A percentile compares a stretch with the other conserved stretches of the same genome.
Evolutionary conservation across 2,329 filamentous ascomycete species (phyloP).

Genomic region (Stemphylium lycopersici): DNA sequence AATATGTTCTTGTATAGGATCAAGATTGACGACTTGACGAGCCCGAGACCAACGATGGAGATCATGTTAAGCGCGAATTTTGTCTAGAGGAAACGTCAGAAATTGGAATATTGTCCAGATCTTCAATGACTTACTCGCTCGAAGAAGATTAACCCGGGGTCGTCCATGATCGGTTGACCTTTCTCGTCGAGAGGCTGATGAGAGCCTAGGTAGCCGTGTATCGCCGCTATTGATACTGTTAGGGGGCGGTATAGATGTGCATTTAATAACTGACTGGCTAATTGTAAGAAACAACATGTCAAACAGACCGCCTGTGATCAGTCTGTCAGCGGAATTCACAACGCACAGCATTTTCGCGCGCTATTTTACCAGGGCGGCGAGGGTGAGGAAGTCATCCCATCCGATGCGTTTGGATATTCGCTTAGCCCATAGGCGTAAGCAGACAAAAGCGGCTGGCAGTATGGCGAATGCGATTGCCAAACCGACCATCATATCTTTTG

Average conservation of each 20-base stretch:
- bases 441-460: slow-evolving; percentile 23
- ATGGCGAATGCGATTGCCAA: slow-evolving; percentile 28
- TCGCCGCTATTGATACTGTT: slow-evolving; percentile 15
- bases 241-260: not conserved
- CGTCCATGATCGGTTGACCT: slow-evolving; percentile 29
- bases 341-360: not conserved
- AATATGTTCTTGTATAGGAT: slow-evolving; percentile 41
- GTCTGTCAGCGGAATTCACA: slow-evolving; percentile 3
- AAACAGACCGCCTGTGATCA: slow-evolving; percentile 21
- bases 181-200: slow-evolving; percentile 28
- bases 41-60: slow-evolving; percentile 33
- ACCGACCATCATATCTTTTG: slow-evolving; percentile 27
- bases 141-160: slow-evolving; percentile 31
- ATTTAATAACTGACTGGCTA: slow-evolving; percentile 21
- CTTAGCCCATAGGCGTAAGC: slow-evolving; percentile 33
- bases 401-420: slow-evolving; percentile 23
- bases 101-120: not conserved
- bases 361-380: slow-evolving; percentile 29
- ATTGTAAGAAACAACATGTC: slow-evolving; percentile 27
- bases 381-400: slow-evolving; percentile 30
- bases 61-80: slow-evolving; percentile 38
- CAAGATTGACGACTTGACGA: slow-evolving; percentile 39
- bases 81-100: slow-evolving; percentile 20
- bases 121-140: slow-evolving; percentile 18
- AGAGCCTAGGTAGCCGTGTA: slow-evolving; percentile 29